Evolutionary conservation across 495 filamentous ascomycete genomes (phyloP), one percentile per base, ranked within the genome.

Genomic region (Jackrogersella minutella): DNA sequence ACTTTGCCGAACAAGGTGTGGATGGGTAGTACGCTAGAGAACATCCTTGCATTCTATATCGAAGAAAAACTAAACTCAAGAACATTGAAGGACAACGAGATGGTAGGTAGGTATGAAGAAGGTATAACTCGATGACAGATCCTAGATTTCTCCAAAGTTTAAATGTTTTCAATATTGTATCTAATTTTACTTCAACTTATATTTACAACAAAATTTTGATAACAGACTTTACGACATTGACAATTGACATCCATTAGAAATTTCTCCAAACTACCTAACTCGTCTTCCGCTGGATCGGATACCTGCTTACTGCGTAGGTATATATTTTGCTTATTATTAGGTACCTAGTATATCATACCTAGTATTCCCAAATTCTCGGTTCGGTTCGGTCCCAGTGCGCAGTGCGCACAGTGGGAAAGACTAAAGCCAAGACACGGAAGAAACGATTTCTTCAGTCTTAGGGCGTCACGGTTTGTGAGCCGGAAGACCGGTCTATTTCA

Each of bases 401-500:
- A 60, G 40, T 14, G 41, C 44, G 41, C 61, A 69, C 57, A 69
- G 61, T 69, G 51, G 51, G n/a, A n/a, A 53, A 39, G 64, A 58
- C 60, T 54, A 37, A 63, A 61, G 64, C 64, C 59, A 67, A 66
- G 66, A 67, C 62, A 69, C 61, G 64, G 60, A 40, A 47, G 56
- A 39, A 58, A 47, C n/a, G 52, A 62, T 56, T 51, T 51, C 33
- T 68, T 58, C 34, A 31, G 22, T 57, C 43, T 57, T 56, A 37
- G 49, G 60, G 43, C 57, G 57, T 58, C 55, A 59, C 70, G 57
- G 57, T 54, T 7, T 66, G 58, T 57, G 62, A 62, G 57, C 64
- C 59, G 64, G 68, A 73, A 71, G 58, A 72, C 63, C 66, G 72
- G 69, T 53, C 65, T 58, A 62, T 3, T 62, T 68, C 17, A 22